Base-by-base conservation (phyloP, 2,329 filamentous ascomycete genomes). In the Trichoderma koningiopsis region DNA sequence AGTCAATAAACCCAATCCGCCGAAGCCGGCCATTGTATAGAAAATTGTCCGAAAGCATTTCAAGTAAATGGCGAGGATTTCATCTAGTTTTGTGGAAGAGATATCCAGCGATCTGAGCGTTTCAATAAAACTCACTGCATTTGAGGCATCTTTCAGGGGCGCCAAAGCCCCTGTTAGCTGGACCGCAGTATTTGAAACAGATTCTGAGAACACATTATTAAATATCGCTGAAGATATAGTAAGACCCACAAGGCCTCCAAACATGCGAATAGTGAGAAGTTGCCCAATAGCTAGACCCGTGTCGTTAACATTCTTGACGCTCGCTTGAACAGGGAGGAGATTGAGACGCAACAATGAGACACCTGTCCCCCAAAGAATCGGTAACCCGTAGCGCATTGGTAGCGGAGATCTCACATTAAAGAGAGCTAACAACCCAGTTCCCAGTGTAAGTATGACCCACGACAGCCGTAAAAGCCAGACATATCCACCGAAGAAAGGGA, bases 181-280 rank as follows among this genome's bases (percentile, higher is more conserved):
- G 10, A 49, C 47, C 4, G 47, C 22, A 49, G 47, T 5, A 49
- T 22, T 24, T 4, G 47, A 49, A 11, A 49, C 24, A 2, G 47
- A 49, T 14, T 24, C 22, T 24, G 47, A 49, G 11, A 49, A 49
- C 8, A 49, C 10, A 49, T 49, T 49, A 11, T 49, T 49, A 8
- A 49, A 49, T 5, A 49, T 49, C 13, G 47, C 47, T 24, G 47
- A 49, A 24, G 47, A 49, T 22, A 80, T 73, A 0, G 80, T 72
- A 1, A 81, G 76, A 1, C 80, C 80, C 4, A 81, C 67, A 2
- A 82, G 73, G 2, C 73, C 77, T 1, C 81, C 81, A 52, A 82
- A 76, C 0, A 81, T 72, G 2, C 80, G 78, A 57, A 80, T 76
- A 0, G 76, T 74, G 1, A 79, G 68, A 3, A 81, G 68, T 0